Base-by-base conservation (phyloP, 768 basidiomycete genomes). In the Bullera alba region DNA sequence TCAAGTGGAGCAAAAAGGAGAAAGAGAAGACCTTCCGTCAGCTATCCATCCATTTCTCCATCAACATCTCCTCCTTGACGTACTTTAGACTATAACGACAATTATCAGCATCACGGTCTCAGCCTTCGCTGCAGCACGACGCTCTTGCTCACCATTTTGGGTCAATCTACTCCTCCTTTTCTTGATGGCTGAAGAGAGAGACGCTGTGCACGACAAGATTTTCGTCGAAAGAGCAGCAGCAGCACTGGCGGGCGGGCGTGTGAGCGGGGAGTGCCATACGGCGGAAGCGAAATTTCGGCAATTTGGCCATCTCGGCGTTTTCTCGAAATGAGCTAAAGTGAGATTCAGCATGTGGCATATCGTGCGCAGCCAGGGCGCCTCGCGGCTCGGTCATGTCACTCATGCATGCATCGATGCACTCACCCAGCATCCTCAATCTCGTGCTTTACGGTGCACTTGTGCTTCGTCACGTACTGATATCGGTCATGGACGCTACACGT, bases 1-100 rank as follows among this genome's bases (percentile, higher is more conserved):
- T 64, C 62, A 71, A 68, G 59, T 61, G 61, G 61, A 65, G 52
- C 46, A 51, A 48, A 46, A 65, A 49, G 54, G 70, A n/a, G n/a
- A n/a, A n/a, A n/a, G n/a, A n/a, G n/a, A n/a, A n/a, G 76, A 88
- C 86, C 86, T 86, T 89, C 88, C 76, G 86, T 87, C 87, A 68
- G 69, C 69, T 56, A 42, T 42, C 43, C 15, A 27, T 34, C 44
- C 35, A n/a, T 17, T 27, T 7, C 34, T 39, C 4, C 22, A 12
- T 35, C 38, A 30, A 50, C 15, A 25, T 15, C 14, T 25, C 16
- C 16, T 27, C 23, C 3, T 48, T 49, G 48, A 54, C 49, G 44
- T 51, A 58, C 53, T 54, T 54, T 54, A 19, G 25, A 8, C 56
- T 53, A 50, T 29, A 36, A n/a, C n/a, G n/a, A n/a, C n/a, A 42